Evolutionary conservation across 352 stramenopile genomes (phyloP).

Genomic region (Globisporangium apiculatum): DNA sequence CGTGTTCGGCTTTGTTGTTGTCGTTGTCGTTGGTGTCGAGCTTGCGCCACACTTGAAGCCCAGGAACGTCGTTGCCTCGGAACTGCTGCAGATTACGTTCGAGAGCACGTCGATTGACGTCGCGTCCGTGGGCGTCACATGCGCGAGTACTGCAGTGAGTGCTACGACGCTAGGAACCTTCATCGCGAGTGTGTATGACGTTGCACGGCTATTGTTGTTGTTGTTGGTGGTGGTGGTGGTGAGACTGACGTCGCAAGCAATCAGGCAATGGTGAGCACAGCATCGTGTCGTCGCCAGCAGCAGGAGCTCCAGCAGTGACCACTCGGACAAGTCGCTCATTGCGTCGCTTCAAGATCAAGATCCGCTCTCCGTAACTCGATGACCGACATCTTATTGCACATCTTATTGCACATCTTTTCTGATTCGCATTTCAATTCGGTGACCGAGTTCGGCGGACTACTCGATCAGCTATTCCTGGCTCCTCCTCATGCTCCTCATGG

Average conservation of each 20-base stretch:
- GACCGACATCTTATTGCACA: background rate
- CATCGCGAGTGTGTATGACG: background rate
- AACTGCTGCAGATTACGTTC: constrained; percentile 30
- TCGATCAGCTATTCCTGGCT: too few species aligned
- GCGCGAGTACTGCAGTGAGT: constrained; percentile 1
- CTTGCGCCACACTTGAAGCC: constrained; percentile 32
- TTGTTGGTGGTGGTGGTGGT: background rate
- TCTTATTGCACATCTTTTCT: background rate
- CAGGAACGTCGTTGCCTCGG: constrained; percentile 30
- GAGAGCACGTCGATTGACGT: constrained; percentile 27
- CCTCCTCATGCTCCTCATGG: too few species aligned
- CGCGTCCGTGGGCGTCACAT: background rate
- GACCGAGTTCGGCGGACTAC: too few species aligned
- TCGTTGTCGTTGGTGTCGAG: background rate
- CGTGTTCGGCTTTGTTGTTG: constrained; percentile 2
- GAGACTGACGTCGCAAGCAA: background rate
- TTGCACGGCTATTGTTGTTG: background rate
- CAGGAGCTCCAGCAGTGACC: background rate
- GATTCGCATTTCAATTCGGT: too few species aligned
- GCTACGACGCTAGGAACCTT: background rate
- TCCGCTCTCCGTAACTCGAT: background rate
- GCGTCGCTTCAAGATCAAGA: constrained; percentile 8
- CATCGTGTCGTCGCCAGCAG: too few species aligned
- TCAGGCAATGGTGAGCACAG: background rate
- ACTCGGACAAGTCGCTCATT: constrained; percentile 1